These are phyloP conservation scores for Penicillium sp. DNA, from an alignment of 2,329 filamentous ascomycete genomes.

Conservation along the genomic window DNA sequence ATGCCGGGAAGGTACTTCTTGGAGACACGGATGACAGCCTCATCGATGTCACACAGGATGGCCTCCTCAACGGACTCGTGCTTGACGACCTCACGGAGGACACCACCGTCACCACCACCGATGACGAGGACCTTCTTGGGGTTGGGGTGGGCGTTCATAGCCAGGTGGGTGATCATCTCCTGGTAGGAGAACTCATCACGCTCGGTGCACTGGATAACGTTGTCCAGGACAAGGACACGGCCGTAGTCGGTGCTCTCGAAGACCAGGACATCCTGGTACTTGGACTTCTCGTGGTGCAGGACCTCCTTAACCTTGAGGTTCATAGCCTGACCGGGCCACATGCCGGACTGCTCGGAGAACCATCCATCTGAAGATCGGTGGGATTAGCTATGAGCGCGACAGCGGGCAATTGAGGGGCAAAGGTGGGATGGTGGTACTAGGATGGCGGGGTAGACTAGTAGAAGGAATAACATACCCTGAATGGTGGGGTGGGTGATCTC, in stretches of 20 bases:
- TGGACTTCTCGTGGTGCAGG: constrained; percentile 97
- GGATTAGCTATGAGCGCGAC: constrained; percentile 5
- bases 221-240: constrained; percentile 94
- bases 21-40: constrained; percentile 96
- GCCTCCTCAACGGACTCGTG: constrained; percentile 96
- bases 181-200: constrained; percentile 99
- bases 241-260: constrained; percentile 98
- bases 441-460: constrained; percentile 17
- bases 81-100: constrained; percentile 98
- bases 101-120: constrained; percentile 94
- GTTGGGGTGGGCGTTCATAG: constrained; percentile 97
- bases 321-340: constrained; percentile 99
- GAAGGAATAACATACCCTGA: constrained; percentile 57
- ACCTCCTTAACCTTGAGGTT: constrained; percentile 97
- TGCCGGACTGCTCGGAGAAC: constrained; percentile 98
- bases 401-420: constrained; percentile 5
- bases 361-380: constrained; percentile 76
- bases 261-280: constrained; percentile 98
- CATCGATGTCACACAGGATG: constrained; percentile 96
- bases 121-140: constrained; percentile 99
- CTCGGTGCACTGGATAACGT: constrained; percentile 98
- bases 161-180: constrained; percentile 99
- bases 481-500: constrained; percentile 75
- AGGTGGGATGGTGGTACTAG: constrained; percentile 10
- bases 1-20: constrained; percentile 97